Base-by-base conservation (phyloP, 2,329 filamentous ascomycete species). In the Davidsoniella eucalypti region DNA sequence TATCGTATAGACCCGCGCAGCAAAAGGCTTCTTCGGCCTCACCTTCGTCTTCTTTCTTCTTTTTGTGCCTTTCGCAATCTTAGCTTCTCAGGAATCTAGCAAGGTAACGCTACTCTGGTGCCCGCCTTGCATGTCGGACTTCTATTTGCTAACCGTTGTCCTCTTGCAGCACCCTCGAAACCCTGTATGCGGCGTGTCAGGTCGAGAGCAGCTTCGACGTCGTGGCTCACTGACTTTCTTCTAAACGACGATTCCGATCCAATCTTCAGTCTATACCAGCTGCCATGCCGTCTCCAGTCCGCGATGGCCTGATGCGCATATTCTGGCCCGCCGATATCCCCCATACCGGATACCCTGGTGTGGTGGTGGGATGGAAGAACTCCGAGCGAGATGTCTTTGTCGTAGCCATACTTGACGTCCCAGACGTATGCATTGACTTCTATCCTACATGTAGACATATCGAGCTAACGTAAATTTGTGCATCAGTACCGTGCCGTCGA, bases 331-430 rank as follows among this genome's bases (percentile, higher is more conserved):
- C 84, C 61, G 88, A 94, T 67, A 79, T 86, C 60, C 73, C 76
- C 50, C 75, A 72, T 64, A 84, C 81, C 50, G 76, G 78, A 57
- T 72, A 76, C 52, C 78, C 86, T 40, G 92, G 90, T 42, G 84
- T 95, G 54, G 79, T 98, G 56, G 84, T 98, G 44, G 92, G 92
- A 60, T 98, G 90, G 87, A 80, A 84, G 60, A 98, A 98, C 65
- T 95, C 90, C 37, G 81, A 82, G 44, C 70, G 87, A 48, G 92
- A 98, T 65, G 71, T 96, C 44, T 84, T 96, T 59, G 88, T 96
- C 37, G 80, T 96, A 46, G 82, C 87, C 23, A 77, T 96, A 44
- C 69, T 98, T 54, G 85, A 94, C 61, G 84, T 92, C 68, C 87
- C 94, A 37, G 87, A 95, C 69, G 86, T 93, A 60, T 63, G 80